Base-by-base conservation (phyloP, 2,329 filamentous ascomycete genomes). In the Tolypocladium paradoxum region DNA sequence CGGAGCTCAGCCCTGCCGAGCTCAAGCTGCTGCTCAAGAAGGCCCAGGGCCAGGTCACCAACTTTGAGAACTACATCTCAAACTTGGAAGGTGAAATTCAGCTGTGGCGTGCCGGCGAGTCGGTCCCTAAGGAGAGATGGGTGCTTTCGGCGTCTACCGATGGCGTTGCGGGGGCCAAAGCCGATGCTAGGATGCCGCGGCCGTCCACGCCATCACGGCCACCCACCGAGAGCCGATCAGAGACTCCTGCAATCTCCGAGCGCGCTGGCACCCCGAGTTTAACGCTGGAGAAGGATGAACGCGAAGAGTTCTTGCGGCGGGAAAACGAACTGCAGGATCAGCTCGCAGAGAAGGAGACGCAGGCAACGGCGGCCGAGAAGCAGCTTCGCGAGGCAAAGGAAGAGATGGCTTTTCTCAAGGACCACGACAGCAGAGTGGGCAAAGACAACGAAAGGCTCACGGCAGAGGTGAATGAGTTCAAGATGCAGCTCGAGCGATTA, bases 321-420 rank as follows among this genome's bases (percentile, higher is more conserved):
- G 93, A 99, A 68, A 99, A 99, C 63, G 93, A 99, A 68, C 79
- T 99, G 43, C 93, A 97, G 68, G 93, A 99, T 66, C 92, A 97
- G 73, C 80, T 99, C 52, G 85, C 93, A 2, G 93, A 99, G 70
- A 93, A 85, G 71, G 93, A 99, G 70, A 85, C 87, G 3, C 84
- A 87, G 59, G 84, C 95, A 43, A 83, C 84, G 8, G 79, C 85
- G 31, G 82, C 85, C 0, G 92, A 97, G 69, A 88, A 93, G 70
- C 82, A 82, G 55, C 76, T 96, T 43, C 83, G 83, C 55, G 88
- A 95, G 60, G 85, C 85, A 33, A 91, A 90, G 66, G 91, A 96
- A 61, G 93, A 99, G 71, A 76, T 97, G 51, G 73, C 79, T 53
- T 86, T 87, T 59, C 77, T 96, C 61, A 95, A 95, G 68, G 91